Percentiles rank a stretch among this genome's conserved stretches.
Evolutionary conservation across 2,329 filamentous ascomycete species (phyloP).

Genomic region (Ophiosphaerella herpotricha): DNA sequence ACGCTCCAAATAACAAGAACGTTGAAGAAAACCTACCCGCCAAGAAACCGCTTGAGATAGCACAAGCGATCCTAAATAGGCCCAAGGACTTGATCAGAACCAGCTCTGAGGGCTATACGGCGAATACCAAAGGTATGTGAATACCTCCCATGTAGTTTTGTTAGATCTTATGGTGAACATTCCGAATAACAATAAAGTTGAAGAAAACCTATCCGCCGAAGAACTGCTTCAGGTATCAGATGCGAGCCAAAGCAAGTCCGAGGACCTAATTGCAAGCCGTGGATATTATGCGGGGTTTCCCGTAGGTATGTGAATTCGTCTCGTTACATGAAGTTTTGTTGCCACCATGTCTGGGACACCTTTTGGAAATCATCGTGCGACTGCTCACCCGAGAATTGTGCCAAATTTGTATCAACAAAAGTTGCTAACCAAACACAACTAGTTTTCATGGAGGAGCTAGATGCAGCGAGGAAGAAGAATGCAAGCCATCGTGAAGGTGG

Average conservation of each 20-base stretch:
- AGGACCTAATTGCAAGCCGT: constrained; percentile 15
- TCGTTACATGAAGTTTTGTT: too few relatives aligned
- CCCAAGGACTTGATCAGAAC: constrained; percentile 19
- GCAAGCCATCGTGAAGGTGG: not conserved
- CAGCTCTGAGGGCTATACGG: not conserved
- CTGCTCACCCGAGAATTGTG: too few relatives aligned
- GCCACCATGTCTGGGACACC: too few relatives aligned
- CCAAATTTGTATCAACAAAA: too few relatives aligned
- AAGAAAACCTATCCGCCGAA: constrained; percentile 23
- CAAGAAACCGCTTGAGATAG: constrained; percentile 29
- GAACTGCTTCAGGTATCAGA: constrained; percentile 33
- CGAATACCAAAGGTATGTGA: not conserved
- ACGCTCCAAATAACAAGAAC: not conserved
- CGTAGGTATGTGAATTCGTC: not conserved
- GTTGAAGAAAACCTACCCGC: constrained; percentile 19
- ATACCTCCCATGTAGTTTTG: too few relatives aligned
- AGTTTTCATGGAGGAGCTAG: too few relatives aligned
- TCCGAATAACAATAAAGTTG: not conserved
- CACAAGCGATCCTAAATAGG: constrained; percentile 26
- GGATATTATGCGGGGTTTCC: not conserved
- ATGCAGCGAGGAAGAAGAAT: too few relatives aligned
- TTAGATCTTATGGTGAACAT: not conserved
- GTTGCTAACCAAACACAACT: too few relatives aligned
- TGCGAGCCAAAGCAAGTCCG: constrained; percentile 23
- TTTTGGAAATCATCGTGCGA: too few relatives aligned